These are phyloP conservation scores for Aspergillus vadensis DNA, from an alignment of 2,329 filamentous ascomycete species.

Conservation along the genomic window DNA sequence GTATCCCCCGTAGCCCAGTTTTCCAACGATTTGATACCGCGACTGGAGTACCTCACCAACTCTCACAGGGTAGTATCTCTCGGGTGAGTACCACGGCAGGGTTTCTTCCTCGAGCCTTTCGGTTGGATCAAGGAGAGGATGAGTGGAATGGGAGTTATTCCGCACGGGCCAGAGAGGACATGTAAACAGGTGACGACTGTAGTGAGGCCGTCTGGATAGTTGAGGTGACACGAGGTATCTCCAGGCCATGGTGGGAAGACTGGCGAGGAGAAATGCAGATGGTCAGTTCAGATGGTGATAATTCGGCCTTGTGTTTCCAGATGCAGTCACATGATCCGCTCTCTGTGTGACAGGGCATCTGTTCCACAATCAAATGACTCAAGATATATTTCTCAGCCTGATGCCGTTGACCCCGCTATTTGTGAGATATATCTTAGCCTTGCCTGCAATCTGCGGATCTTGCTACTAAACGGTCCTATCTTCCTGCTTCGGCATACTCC, in stretches of 20 bases:
- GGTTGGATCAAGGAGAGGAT: neutral
- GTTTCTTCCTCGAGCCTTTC: constrained; percentile 21
- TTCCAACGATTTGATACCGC: constrained; percentile 19
- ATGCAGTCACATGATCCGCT: too few relatives aligned
- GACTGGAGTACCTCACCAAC: constrained; percentile 19
- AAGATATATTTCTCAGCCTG: too few relatives aligned
- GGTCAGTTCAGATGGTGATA: too few relatives aligned
- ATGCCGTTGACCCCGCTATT: too few relatives aligned
- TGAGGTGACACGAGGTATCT: neutral
- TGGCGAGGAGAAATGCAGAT: too few relatives aligned
- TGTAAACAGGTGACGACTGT: neutral
- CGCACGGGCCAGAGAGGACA: neutral
- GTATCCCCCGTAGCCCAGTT: constrained; percentile 17
- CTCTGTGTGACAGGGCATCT: too few relatives aligned
- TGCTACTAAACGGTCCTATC: too few relatives aligned
- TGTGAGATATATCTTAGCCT: too few relatives aligned
- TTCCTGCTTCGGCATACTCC: too few relatives aligned
- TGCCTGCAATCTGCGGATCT: too few relatives aligned
- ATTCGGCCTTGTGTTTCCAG: too few relatives aligned
- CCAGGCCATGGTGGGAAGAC: neutral
- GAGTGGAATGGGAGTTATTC: neutral
- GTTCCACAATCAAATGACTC: too few relatives aligned
- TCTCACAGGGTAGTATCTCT: constrained; percentile 14
- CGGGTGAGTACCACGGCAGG: constrained; percentile 13
- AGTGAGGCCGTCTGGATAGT: neutral